phyloP scores from a whole-genome alignment of 2,329 filamentous ascomycete genomes.

The Pseudocercospora vitis region DNA sequence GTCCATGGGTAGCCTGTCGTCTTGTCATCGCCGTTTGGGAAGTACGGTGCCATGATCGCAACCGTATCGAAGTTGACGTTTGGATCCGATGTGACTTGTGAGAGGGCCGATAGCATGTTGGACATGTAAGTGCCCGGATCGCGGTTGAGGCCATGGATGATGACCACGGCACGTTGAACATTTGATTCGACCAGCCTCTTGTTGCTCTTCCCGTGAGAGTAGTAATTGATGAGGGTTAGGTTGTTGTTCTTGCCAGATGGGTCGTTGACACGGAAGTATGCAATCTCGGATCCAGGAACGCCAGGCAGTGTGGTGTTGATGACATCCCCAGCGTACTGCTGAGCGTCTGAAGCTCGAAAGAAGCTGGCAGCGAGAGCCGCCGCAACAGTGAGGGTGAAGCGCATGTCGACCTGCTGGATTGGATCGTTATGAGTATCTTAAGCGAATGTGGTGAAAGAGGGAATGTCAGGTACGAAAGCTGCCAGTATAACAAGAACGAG shows the following conservation, averaged over 20 bases:
- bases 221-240: slow-evolving; percentile 40
- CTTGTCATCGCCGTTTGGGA: slow-evolving; percentile 42
- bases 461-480: neutral
- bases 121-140: slow-evolving; percentile 39
- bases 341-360: slow-evolving; percentile 19
- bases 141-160: slow-evolving; percentile 39
- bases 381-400: slow-evolving; percentile 14
- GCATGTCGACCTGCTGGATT: slow-evolving; percentile 11
- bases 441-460: neutral
- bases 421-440: neutral
- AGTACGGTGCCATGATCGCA: slow-evolving; percentile 39
- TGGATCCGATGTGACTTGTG: slow-evolving; percentile 27
- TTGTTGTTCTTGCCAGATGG: slow-evolving; percentile 31
- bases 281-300: slow-evolving; percentile 38
- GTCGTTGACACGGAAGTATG: slow-evolving; percentile 38
- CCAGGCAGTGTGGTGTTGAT: slow-evolving; percentile 35
- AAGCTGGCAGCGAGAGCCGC: slow-evolving; percentile 18
- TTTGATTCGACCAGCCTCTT: slow-evolving; percentile 31
- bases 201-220: slow-evolving; percentile 30
- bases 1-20: slow-evolving; percentile 38
- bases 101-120: slow-evolving; percentile 37
- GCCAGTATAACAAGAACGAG: neutral
- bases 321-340: slow-evolving; percentile 38
- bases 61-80: slow-evolving; percentile 37
- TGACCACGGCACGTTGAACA: slow-evolving; percentile 38